phyloP scores from a whole-genome alignment of 805 yeast species.

The Starmerella scarabaei region DNA sequence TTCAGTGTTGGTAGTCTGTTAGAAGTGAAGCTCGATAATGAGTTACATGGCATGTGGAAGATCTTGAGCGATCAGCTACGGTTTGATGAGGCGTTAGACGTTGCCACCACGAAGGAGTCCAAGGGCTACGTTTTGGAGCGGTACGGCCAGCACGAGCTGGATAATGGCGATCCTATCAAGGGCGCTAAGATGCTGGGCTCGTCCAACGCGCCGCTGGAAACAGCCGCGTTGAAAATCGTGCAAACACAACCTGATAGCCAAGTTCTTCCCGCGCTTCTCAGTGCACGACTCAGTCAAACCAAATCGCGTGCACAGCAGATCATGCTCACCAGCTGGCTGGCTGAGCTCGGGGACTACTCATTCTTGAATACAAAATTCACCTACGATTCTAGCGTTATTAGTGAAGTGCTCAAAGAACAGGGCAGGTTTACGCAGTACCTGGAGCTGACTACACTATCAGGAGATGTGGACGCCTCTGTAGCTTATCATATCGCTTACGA shows the following conservation, averaged over 20 bases:
- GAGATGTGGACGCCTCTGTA: slow-evolving; percentile 58
- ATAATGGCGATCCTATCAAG: slow-evolving; percentile 21
- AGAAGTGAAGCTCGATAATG: slow-evolving; percentile 56
- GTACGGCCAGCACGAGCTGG: slow-evolving; percentile 41
- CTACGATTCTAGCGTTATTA: slow-evolving; percentile 56
- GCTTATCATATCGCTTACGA: slow-evolving; percentile 54
- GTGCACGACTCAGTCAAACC: slow-evolving; percentile 17
- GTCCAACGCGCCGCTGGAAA: slow-evolving; percentile 56
- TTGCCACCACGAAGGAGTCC: slow-evolving; percentile 26
- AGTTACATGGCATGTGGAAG: slow-evolving; percentile 64
- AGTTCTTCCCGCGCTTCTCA: slow-evolving; percentile 28
- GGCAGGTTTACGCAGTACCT: slow-evolving; percentile 53
- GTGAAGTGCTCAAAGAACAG: slow-evolving; percentile 56
- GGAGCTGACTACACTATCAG: slow-evolving; percentile 50
- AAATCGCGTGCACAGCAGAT: slow-evolving; percentile 34
- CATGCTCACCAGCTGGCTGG: slow-evolving; percentile 52
- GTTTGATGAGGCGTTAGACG: slow-evolving; percentile 52
- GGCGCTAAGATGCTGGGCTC: slow-evolving; percentile 48
- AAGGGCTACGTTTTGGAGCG: slow-evolving; percentile 38
- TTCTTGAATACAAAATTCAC: slow-evolving; percentile 41
- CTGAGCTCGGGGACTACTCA: slow-evolving; percentile 36
- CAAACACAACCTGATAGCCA: slow-evolving; percentile 24
- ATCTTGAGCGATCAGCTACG: slow-evolving; percentile 37
- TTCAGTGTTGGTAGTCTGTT: slow-evolving; percentile 47
- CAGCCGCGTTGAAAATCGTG: slow-evolving; percentile 46